Evolutionary conservation across 73 alveolate species (phyloP).

Genomic region (Paramecium sexaurelia): DNA sequence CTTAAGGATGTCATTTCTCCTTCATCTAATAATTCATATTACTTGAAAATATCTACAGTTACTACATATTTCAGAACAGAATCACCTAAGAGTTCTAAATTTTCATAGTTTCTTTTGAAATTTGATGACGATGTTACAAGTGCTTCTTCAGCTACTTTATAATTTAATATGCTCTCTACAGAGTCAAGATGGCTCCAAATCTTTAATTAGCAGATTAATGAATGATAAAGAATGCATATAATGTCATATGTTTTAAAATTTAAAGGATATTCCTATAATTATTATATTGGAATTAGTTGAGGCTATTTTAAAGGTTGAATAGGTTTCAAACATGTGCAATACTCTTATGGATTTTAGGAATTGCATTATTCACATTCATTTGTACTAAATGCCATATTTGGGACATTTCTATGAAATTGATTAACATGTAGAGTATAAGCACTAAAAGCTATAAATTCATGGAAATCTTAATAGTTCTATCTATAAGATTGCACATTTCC

Average conservation of each 20-base stretch:
- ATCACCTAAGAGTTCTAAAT: conserved; percentile 50
- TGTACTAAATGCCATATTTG: not conserved
- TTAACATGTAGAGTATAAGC: not conserved
- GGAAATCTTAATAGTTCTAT: not conserved
- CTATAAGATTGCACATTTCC: conserved; percentile 16
- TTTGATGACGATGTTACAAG: not conserved
- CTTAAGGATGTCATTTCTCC: conserved; percentile 25
- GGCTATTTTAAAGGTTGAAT: not conserved
- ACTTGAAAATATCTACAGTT: not conserved
- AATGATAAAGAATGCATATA: not conserved
- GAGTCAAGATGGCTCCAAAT: conserved; percentile 21
- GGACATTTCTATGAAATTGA: not conserved
- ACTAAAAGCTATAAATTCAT: not conserved
- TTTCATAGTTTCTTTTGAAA: conserved; percentile 17
- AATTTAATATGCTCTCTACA: not conserved
- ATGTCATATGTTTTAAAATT: not conserved
- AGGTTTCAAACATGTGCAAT: not conserved
- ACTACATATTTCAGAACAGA: conserved; percentile 31
- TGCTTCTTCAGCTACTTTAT: not conserved
- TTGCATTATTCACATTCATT: conserved; percentile 32
- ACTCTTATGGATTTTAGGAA: not conserved
- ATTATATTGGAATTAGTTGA: not conserved
- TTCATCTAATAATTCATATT: not conserved
- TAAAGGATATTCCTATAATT: conserved; percentile 32
- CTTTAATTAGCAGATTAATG: conserved; percentile 30